Base-by-base conservation (phyloP, 176 grass and related monocot species). In the Chrysopogon serrulatus region DNA sequence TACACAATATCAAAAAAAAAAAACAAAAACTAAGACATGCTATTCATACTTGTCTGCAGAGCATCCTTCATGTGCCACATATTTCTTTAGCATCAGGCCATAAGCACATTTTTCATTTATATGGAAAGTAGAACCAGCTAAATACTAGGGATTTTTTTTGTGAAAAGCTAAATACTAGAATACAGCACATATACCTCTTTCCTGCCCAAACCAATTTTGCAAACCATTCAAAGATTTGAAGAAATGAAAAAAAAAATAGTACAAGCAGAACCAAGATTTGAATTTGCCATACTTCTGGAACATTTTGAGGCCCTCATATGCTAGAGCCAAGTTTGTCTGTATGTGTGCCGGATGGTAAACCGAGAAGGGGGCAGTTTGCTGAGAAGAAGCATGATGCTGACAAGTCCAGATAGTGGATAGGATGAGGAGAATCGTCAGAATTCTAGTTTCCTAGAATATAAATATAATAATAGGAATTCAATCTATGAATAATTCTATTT, bases 331-430 rank as follows among this genome's bases (percentile, higher is more conserved):
- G 65, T 78, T 63, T 57, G 53, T 57, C 3, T 57, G 24, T 18
- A 62, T 83, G 61, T 78, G 40, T 64, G 54, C 32, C 71, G 65
- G 56, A 62, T 51, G 71, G 37, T 35, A 61, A 77, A 68, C 8
- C 12, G 5, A 82, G 37, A 64, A 78, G 41, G 32, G 65, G 21
- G 39, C 53, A 49, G 65, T 78, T 62, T 71, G 41, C 24, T 71
- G 51, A 77, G 80, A 90, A 71, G 83, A 90, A 90, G 30, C 71
- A 71, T 77, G 78, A 54, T 27, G 26, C 33, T 82, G 71, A 86
- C 64, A 85, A 71, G 71, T 62, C 48, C 49, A 64, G 57, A 42
- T 77, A 54, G 12, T 82, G 65, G 41, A 81, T 77, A 41, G 27
- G 78, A 82, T 71, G 72, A 77, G 62, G 63, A 77, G 64, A 85